Base-by-base conservation (phyloP, 768 basidiomycete species). In the Podaxis sp. region DNA sequence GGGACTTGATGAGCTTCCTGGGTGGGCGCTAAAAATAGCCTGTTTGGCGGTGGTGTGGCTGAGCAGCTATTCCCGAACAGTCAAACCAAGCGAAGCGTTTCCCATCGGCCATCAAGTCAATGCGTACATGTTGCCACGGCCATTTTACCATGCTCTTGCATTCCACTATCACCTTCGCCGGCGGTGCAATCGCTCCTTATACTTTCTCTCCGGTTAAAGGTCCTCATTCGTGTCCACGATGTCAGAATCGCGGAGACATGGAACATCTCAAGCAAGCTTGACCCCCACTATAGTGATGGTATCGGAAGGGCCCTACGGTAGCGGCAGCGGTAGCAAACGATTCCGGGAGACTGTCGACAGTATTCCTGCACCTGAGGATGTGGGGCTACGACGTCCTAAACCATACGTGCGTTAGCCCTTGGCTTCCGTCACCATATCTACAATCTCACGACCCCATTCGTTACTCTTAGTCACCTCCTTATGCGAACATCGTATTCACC, bases 271-370 rank as follows among this genome's bases (percentile, higher is more conserved):
- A 28, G 28, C 41, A 13, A 62, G 60, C 41, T 1, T 15, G 17
- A 40, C 58, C 17, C 22, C 60, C 7, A 62, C 60, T 4, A 13
- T 56, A 40, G 37, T 56, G 37, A 2, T 49, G n/a, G 13, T 26
- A 20, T n/a, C 52, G 20, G 38, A 30, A 11, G 26, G 28, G 7
- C 13, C n/a, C 17, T n/a, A 30, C 22, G 38, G 37, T 17, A 38
- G 49, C 11, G 41, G 38, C 28, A 10, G 8, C 8, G 3, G 30
- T 28, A 60, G 38, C 24, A 71, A 73, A 56, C 73, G 74, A 63
- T 81, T 79, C 67, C 77, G 75, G 61, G 79, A 80, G 50, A 79
- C 81, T 2, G 77, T 79, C 2, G 76, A 84, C 56, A 71, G 80
- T 28, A 84, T 86, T 66, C 85, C 85, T 13, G 73, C 81, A 1